phyloP scores from a whole-genome alignment of 495 filamentous ascomycete genomes.

The Talaromyces thailandensis region DNA sequence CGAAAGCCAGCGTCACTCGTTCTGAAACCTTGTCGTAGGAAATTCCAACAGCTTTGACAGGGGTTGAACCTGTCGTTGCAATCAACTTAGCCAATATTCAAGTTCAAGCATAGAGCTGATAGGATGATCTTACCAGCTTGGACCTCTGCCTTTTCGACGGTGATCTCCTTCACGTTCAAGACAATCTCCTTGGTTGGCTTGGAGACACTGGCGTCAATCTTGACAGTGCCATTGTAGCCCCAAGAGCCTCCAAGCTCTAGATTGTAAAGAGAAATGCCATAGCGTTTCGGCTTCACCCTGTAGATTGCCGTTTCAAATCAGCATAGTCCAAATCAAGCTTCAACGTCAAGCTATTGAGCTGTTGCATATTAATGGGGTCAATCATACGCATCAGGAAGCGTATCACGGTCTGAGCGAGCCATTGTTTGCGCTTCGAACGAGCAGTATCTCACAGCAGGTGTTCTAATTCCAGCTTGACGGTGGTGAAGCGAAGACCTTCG shows the following conservation, averaged over 20 bases:
- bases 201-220: conserved; percentile 51
- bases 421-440: conserved; percentile 35
- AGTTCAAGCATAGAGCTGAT: neutral
- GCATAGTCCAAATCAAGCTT: neutral
- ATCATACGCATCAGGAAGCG: conserved; percentile 42
- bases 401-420: conserved; percentile 40
- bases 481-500: neutral
- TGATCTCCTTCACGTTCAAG: conserved; percentile 52
- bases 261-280: conserved; percentile 72
- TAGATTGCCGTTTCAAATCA: neutral
- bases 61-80: neutral
- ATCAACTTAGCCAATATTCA: neutral
- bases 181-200: conserved; percentile 60
- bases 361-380: neutral
- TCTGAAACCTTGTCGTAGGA: conserved; percentile 73
- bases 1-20: conserved; percentile 64
- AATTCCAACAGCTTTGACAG: conserved; percentile 53
- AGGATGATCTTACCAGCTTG: conserved; percentile 28
- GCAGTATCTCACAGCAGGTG: conserved; percentile 18
- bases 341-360: neutral
- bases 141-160: conserved; percentile 28
- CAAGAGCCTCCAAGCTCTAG: conserved; percentile 64
- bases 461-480: neutral
- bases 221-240: conserved; percentile 74
- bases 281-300: conserved; percentile 76